Evolutionary conservation across 306 rosid species (phyloP).

Genomic region (Fagus sylvatica): DNA sequence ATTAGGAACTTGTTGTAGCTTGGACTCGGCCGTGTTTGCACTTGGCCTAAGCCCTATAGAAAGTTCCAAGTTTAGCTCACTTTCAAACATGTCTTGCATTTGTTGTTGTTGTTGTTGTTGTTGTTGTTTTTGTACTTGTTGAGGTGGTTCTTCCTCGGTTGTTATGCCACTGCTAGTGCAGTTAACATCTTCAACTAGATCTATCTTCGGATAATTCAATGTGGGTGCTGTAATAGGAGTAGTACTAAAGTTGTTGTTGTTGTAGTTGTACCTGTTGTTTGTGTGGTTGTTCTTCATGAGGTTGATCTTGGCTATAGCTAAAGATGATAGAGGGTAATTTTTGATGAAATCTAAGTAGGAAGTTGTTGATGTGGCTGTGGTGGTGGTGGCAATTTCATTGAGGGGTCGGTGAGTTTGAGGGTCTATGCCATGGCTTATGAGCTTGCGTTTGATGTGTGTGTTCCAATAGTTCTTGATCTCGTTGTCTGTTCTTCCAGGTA

Average conservation of each 20-base stretch:
- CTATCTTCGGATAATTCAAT: conserved; percentile 17
- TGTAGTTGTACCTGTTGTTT: background rate
- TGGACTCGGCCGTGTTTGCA: conserved; percentile 53
- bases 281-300: conserved; percentile 8
- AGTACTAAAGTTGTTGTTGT: background rate
- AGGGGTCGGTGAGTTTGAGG: conserved; percentile 71
- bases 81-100: background rate
- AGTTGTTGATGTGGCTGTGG: background rate
- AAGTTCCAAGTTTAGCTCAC: conserved; percentile 55
- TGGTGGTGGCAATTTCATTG: conserved; percentile 24
- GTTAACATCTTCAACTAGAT: conserved; percentile 30
- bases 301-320: conserved; percentile 28
- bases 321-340: conserved; percentile 27
- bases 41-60: conserved; percentile 49
- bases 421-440: conserved; percentile 54
- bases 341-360: conserved; percentile 30
- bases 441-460: conserved; percentile 74
- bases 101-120: background rate
- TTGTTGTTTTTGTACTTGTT: background rate
- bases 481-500: conserved; percentile 76
- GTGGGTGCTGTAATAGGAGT: too few relatives aligned
- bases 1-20: background rate
- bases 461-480: conserved; percentile 80
- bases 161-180: conserved; percentile 54
- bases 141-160: conserved; percentile 44